Evolutionary conservation across 768 basidiomycete genomes (phyloP).

Genomic region (Leucocoprinus sp.): DNA sequence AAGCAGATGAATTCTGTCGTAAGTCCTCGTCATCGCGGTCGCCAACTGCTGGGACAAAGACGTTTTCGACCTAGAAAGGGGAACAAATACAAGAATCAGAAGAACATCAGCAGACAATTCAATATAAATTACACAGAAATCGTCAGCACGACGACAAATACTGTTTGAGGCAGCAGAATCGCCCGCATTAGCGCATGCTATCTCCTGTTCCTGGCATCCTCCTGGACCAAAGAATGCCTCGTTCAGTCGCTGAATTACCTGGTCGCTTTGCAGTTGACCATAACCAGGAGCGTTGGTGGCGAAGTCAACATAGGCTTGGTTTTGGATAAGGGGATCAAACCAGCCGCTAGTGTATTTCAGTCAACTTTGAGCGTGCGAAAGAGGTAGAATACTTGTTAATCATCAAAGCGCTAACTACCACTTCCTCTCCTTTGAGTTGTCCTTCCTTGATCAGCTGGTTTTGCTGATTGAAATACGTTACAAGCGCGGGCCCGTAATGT

Average conservation of each 20-base stretch:
- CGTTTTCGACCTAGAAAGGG: slow-evolving; percentile 31
- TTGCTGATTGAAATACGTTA: slow-evolving; percentile 53
- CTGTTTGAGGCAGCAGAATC: slow-evolving; percentile 33
- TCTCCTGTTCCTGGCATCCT: slow-evolving; percentile 49
- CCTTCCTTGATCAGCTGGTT: slow-evolving; percentile 42
- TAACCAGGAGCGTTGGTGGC: slow-evolving; percentile 59
- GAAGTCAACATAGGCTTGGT: slow-evolving; percentile 52
- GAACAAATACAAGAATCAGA: neutral
- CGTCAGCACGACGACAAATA: slow-evolving; percentile 42
- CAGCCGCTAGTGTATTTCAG: slow-evolving; percentile 38
- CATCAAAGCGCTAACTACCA: slow-evolving; percentile 53
- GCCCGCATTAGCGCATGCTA: slow-evolving; percentile 50
- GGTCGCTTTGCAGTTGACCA: slow-evolving; percentile 46
- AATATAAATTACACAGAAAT: slow-evolving; percentile 42
- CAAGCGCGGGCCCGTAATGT: slow-evolving; percentile 63
- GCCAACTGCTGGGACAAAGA: slow-evolving; percentile 44
- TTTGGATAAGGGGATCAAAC: slow-evolving; percentile 59
- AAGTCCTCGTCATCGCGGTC: slow-evolving; percentile 49
- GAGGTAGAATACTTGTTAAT: slow-evolving; percentile 40
- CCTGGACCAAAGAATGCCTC: slow-evolving; percentile 35
- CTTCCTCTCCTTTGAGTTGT: slow-evolving; percentile 36
- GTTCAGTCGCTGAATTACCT: slow-evolving; percentile 38
- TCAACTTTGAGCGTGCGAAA: neutral
- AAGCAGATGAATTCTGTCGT: slow-evolving; percentile 42
- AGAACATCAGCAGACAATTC: neutral